phyloP scores from a whole-genome alignment of 2,329 filamentous ascomycete species.

The Geoglossum cookeanum region DNA sequence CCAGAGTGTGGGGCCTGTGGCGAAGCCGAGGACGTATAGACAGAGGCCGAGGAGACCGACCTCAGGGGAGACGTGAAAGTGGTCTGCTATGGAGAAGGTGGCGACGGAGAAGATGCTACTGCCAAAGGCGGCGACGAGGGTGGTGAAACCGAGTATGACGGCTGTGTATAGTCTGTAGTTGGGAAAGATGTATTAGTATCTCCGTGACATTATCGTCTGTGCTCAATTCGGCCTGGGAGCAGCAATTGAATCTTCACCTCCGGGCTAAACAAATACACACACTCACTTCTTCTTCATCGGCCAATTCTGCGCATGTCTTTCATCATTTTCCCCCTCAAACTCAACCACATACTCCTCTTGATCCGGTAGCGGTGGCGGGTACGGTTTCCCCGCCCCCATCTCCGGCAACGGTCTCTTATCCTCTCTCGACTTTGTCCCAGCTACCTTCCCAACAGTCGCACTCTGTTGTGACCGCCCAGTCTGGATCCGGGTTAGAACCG shows the following conservation, averaged over 20 bases:
- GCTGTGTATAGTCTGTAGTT: constrained; percentile 21
- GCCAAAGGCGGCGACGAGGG: constrained; percentile 33
- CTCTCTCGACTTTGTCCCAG: constrained; percentile 25
- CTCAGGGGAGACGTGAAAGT: constrained; percentile 36
- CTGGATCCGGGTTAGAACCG: constrained; percentile 50
- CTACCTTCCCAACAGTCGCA: constrained; percentile 43
- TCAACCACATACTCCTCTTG: constrained; percentile 59
- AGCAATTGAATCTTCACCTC: constrained; percentile 15
- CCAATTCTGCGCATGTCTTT: constrained; percentile 80
- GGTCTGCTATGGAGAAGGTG: constrained; percentile 33
- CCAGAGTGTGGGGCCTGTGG: constrained; percentile 30
- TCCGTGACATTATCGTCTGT: not conserved
- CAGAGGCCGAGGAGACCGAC: constrained; percentile 23
- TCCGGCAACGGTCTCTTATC: constrained; percentile 41
- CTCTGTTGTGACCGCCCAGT: constrained; percentile 53
- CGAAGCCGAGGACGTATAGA: constrained; percentile 27
- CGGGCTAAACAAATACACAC: constrained; percentile 5
- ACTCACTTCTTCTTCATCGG: constrained; percentile 54
- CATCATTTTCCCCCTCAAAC: constrained; percentile 69
- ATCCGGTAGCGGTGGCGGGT: constrained; percentile 48
- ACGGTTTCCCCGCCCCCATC: constrained; percentile 58
- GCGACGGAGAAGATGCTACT: constrained; percentile 54
- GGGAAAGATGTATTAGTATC: not conserved
- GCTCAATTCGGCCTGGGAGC: not conserved
- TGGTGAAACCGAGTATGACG: constrained; percentile 30